Evolutionary conservation across 2,329 filamentous ascomycete genomes (phyloP), one percentile per base, ranked within the genome.

Genomic region (Lasiodiplodia sp.): DNA sequence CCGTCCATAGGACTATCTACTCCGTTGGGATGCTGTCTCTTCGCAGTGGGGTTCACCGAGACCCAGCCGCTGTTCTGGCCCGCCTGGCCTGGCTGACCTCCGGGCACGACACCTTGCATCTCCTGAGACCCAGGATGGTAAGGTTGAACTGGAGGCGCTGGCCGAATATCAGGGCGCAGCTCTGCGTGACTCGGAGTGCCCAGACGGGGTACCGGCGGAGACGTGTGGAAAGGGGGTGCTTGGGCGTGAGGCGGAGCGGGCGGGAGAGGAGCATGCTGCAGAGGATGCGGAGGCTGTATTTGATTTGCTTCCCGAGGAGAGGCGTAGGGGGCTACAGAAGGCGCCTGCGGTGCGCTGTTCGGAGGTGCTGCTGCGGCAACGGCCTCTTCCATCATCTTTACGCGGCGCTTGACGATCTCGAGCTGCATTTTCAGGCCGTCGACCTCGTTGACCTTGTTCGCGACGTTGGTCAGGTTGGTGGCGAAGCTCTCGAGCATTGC

Each of bases 351-450:
- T 38, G 47, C 4, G 47, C 31, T 52, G 60, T 11, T 64, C 10
- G 16, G 66, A 21, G 47, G 69, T 25, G 25, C n/a, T 37, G 52
- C 38, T 82, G 58, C 21, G n/a, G 60, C 47, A 10, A 49, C 40
- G 6, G 28, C 21, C 18, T 64, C 78, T 70, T 81, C 80, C 18
- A 82, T 71, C 12, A 76, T 75, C 64, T 78, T 75, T 25, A 85
- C 75, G 56, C 81, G 82, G 67, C 82, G 81, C 73, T 83, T 84
- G 74, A 86, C 76, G 14, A 85, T 79, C 62, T 84, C 82, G 12
- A 85, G 73, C 62, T 82, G 81, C 71, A 85, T 77, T 70, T 80
- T 83, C 56, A 86, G 70, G 5, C 75, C 79, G 65, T 85, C 83
- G 12, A 85, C 75, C 69, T 85, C 83, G 38, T 79, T 82, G 10